phyloP scores from a whole-genome alignment of 257 asterid species.

The Ballota nigra region DNA sequence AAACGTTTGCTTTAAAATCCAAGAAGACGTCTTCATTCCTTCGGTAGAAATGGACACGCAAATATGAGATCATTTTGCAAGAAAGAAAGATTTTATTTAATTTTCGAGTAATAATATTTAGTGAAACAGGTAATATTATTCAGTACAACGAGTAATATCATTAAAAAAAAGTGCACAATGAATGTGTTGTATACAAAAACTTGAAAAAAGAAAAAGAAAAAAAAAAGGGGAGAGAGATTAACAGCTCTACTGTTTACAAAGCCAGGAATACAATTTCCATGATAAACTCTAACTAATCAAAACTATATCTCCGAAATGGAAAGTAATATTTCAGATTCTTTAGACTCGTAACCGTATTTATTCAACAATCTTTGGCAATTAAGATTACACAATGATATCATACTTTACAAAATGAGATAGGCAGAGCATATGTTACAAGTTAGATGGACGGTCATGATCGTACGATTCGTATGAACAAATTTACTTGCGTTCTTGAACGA shows the following conservation, averaged over 20 bases:
- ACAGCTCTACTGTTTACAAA: neutral
- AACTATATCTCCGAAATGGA: neutral
- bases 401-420: conserved; percentile 24
- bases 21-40: no score
- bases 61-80: no score
- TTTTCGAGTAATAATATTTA: no score
- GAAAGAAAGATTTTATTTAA: no score
- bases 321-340: neutral
- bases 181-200: no score
- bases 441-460: neutral
- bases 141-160: no score
- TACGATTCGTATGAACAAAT: neutral
- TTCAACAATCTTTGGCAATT: neutral
- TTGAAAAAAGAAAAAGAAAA: neutral
- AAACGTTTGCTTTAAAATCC: no score
- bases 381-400: neutral
- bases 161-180: no score
- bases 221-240: no score
- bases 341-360: neutral
- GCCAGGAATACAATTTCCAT: neutral
- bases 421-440: conserved; percentile 20
- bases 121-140: no score
- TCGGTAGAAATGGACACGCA: no score
- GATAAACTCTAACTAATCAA: neutral
- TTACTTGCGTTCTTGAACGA: conserved; percentile 35